These are phyloP conservation scores for Calonectria hongkongensis DNA, from an alignment of 2,329 filamentous ascomycete genomes.

Conservation along the genomic window DNA sequence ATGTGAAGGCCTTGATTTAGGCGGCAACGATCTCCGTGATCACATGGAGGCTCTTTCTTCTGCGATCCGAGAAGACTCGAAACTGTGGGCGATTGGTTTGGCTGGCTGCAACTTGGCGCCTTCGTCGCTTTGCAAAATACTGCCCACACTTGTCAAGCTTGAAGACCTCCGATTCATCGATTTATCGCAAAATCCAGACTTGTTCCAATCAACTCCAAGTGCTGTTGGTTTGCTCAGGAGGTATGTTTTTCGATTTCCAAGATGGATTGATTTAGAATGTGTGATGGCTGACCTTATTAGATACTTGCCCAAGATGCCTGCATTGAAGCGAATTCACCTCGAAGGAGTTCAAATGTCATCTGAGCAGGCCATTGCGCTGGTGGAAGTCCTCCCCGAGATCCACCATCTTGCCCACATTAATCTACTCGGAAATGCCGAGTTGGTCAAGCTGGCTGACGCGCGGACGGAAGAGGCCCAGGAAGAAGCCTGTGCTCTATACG, in stretches of 20 bases:
- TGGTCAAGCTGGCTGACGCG: constrained; percentile 83
- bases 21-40: constrained; percentile 84
- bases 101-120: constrained; percentile 89
- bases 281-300: constrained; percentile 59
- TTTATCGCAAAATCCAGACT: constrained; percentile 88
- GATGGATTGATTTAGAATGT: background rate
- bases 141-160: constrained; percentile 83
- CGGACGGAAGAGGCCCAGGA: constrained; percentile 88
- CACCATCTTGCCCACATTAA: constrained; percentile 89
- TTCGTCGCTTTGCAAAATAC: constrained; percentile 81
- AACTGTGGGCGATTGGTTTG: constrained; percentile 88
- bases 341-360: constrained; percentile 88
- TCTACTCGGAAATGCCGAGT: constrained; percentile 86
- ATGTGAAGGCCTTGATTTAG: constrained; percentile 92
- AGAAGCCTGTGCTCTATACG: constrained; percentile 94
- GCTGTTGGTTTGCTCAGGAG: constrained; percentile 85
- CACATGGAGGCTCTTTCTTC: constrained; percentile 72
- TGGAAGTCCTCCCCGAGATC: constrained; percentile 92
- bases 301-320: constrained; percentile 85
- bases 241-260: constrained; percentile 64
- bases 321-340: constrained; percentile 89
- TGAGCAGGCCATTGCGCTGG: constrained; percentile 92
- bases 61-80: constrained; percentile 71
- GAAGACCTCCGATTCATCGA: constrained; percentile 90
- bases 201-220: constrained; percentile 85